Evolutionary conservation across 2,329 filamentous ascomycete species (phyloP), one percentile per base, ranked within the genome.

Genomic region (Aspergillus sp.): DNA sequence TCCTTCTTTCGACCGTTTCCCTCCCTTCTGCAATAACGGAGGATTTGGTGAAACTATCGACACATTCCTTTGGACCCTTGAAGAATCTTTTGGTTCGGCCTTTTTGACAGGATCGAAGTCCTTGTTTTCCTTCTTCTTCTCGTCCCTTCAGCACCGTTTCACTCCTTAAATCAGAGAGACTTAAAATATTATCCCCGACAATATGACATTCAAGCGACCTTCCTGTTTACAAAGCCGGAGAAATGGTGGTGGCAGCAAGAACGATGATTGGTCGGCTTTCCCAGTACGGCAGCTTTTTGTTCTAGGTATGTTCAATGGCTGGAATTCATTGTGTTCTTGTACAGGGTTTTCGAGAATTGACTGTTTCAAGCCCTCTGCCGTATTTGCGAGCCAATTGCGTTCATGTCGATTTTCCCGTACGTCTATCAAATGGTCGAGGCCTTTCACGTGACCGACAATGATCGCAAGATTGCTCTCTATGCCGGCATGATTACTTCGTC

Each of bases 401-500:
- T 98, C 76, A 97, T 96, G 88, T 96, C 90, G 45, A 96, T 97
- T 58, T 97, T 98, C 65, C 93, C 93, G 1, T 98, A 97, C 69
- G 89, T 94, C 58, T 97, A 95, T 73, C 91, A 86, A 74, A 97
- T 98, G 93, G 85, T 97, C 57, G 78, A 89, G 60, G 88, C 89
- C 51, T 97, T 97, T 70, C 76, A 86, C 60, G 83, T 95, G 63
- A 87, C 89, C 52, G 76, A 87, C 41, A 82, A 89, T 62, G 75
- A 85, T 52, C 82, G 78, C 58, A 82, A 86, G 63, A 94, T 96
- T 57, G 87, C 90, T 9, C 81, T 96, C 47, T 97, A 95, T 67
- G 89, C 88, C 28, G 91, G 93, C 60, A 87, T 96, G 82, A 89
- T 97, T 52, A 97, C 91, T 1, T 96, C 91, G 3, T 85, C 91